Evolutionary conservation across 2,329 filamentous ascomycete genomes (phyloP).

Genomic region (Sphaerulina vaccinii): DNA sequence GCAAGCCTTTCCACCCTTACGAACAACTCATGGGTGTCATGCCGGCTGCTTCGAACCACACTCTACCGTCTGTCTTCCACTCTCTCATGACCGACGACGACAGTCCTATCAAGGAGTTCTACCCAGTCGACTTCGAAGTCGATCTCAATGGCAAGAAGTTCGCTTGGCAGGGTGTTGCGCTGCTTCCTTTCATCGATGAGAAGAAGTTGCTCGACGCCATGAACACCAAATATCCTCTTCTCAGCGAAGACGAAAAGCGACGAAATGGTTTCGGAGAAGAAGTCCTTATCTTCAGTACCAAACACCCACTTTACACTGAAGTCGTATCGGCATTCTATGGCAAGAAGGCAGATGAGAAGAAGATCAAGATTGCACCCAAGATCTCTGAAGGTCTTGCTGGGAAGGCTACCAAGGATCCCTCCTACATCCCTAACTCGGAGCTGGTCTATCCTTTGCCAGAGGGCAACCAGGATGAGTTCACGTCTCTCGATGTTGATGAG

Average conservation of each 20-base stretch:
- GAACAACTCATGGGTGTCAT: conserved; percentile 98
- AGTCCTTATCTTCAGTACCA: conserved; percentile 78
- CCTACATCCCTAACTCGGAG: conserved; percentile 79
- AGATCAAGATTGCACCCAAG: conserved; percentile 71
- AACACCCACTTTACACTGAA: conserved; percentile 81
- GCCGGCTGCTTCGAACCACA: conserved; percentile 87
- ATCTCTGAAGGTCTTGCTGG: conserved; percentile 77
- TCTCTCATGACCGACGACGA: conserved; percentile 83
- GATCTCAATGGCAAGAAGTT: conserved; percentile 98
- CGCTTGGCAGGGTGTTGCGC: conserved; percentile 91
- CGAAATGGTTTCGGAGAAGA: conserved; percentile 81
- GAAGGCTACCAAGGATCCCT: conserved; percentile 74
- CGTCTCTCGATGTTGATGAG: conserved; percentile 74
- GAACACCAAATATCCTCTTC: conserved; percentile 73
- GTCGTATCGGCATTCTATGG: conserved; percentile 85
- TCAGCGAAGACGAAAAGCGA: conserved; percentile 72
- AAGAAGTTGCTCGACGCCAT: conserved; percentile 79
- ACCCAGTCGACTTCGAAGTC: conserved; percentile 88
- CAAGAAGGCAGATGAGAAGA: conserved; percentile 70
- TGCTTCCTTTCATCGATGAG: conserved; percentile 96
- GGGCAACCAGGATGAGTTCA: conserved; percentile 58
- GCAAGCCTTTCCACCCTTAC: conserved; percentile 82
- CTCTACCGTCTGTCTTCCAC: conserved; percentile 85
- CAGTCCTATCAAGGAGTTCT: conserved; percentile 95
- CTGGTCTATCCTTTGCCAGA: conserved; percentile 46